These are phyloP conservation scores for Dillenia turbinata DNA, from an alignment of 164 flowering plant species.

Conservation along the genomic window DNA sequence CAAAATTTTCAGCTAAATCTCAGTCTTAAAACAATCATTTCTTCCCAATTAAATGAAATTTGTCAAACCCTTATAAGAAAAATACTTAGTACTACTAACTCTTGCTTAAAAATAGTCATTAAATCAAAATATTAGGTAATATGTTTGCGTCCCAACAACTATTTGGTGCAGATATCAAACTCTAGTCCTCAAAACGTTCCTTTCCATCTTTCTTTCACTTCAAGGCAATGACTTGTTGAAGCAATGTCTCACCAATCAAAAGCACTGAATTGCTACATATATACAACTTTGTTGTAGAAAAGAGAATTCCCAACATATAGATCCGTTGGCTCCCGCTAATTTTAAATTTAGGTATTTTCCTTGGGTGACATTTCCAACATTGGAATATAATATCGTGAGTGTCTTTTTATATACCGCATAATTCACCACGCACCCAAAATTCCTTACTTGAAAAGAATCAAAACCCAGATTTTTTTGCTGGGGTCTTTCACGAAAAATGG, in stretches of 20 bases:
- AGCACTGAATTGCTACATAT: constrained; percentile 1
- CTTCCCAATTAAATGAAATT: no score
- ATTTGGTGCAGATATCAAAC: constrained; percentile 44
- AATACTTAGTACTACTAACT: no score
- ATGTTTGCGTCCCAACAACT: constrained; percentile 51
- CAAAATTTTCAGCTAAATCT: no score
- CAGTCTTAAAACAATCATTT: no score
- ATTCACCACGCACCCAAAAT: neutral
- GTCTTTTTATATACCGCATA: neutral
- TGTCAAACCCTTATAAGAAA: no score
- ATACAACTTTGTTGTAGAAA: neutral
- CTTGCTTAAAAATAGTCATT: no score
- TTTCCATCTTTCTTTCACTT: constrained; percentile 34
- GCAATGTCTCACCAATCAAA: constrained; percentile 17
- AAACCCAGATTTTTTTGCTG: neutral
- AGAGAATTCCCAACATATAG: constrained; percentile 16
- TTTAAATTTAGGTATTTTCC: constrained; percentile 2
- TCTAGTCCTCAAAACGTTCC: neutral
- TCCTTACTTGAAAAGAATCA: neutral
- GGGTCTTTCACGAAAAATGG: constrained; percentile 22
- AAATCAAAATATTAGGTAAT: constrained; percentile 22
- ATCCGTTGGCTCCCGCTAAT: constrained; percentile 7
- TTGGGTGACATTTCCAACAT: neutral
- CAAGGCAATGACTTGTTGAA: constrained; percentile 34
- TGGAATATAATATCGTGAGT: constrained; percentile 9